Conservation (phyloP, 495 filamentous ascomycete species). For the Podospora appendiculata region DNA sequence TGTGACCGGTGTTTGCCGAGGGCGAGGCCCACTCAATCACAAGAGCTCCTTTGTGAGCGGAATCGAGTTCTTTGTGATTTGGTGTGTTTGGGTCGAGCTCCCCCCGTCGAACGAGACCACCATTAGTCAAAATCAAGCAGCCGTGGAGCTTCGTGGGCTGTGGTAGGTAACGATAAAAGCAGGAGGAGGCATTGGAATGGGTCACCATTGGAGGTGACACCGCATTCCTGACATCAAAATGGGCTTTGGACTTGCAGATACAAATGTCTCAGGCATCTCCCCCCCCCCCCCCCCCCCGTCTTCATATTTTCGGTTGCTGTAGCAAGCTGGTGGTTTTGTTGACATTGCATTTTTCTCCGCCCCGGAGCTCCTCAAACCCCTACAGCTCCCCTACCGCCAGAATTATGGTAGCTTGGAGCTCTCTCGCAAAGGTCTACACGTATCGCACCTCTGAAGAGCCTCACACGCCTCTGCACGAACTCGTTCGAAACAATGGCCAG, state of each 20-base stretch:
- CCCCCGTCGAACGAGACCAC: neutral
- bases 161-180: no score
- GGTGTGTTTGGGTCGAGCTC: neutral
- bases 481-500: conserved; percentile 14
- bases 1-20: neutral
- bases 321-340: conserved; percentile 19
- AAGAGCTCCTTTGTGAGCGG: neutral
- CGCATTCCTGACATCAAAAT: conserved; percentile 11
- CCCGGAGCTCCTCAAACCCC: no score
- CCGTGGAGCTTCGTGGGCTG: neutral
- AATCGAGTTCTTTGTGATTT: neutral
- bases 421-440: no score
- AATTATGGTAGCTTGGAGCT: no score
- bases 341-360: conserved; percentile 3
- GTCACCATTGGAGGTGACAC: conserved; percentile 3
- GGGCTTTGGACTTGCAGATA: conserved; percentile 9
- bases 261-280: conserved; percentile 23
- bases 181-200: conserved; percentile 12
- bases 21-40: neutral
- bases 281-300: conserved; percentile 1
- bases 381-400: no score
- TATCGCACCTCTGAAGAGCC: no score
- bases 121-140: neutral
- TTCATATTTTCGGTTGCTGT: conserved; percentile 21
- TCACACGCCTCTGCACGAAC: neutral